Percentiles rank a stretch among this genome's conserved stretches.
Evolutionary conservation across 305 asterid species (phyloP).

Genomic region (Caryopteris hybrid): DNA sequence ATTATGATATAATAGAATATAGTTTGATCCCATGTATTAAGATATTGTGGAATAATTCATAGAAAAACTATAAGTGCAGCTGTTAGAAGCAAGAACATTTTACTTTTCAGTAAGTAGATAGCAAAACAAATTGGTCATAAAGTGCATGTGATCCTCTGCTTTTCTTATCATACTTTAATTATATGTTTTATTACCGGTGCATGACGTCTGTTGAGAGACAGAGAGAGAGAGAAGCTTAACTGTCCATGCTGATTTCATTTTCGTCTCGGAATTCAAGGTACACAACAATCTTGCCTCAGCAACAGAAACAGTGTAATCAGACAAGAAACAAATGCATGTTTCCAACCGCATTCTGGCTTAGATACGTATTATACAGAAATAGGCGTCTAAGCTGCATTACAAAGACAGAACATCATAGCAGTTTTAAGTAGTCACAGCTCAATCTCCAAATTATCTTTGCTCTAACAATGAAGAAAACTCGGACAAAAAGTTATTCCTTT

Average conservation of each 20-base stretch:
- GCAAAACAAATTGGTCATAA: background rate
- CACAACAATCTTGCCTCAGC: slow-evolving; percentile 33
- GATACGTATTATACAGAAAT: slow-evolving; percentile 11
- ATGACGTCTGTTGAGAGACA: too few relatives aligned
- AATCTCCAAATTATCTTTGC: background rate
- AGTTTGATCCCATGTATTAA: too few relatives aligned
- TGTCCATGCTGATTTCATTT: slow-evolving; percentile 5
- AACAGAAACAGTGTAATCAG: slow-evolving; percentile 17
- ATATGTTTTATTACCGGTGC: too few relatives aligned
- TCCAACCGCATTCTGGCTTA: slow-evolving; percentile 33
- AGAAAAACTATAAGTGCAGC: background rate
- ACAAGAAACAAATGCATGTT: slow-evolving; percentile 35
- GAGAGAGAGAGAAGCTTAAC: background rate
- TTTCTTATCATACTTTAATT: background rate
- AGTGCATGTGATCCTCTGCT: background rate
- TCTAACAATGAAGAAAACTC: slow-evolving; percentile 25
- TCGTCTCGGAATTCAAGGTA: background rate
- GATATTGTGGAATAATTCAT: too few relatives aligned
- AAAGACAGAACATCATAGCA: background rate
- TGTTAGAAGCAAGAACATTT: background rate
- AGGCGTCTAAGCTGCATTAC: background rate
- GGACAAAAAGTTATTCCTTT: background rate
- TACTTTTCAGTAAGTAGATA: background rate
- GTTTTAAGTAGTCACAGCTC: slow-evolving; percentile 2
- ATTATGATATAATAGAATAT: too few relatives aligned